These are phyloP conservation scores for Myxozyma nipponensis DNA, from an alignment of 805 yeast species.

Conservation along the genomic window DNA sequence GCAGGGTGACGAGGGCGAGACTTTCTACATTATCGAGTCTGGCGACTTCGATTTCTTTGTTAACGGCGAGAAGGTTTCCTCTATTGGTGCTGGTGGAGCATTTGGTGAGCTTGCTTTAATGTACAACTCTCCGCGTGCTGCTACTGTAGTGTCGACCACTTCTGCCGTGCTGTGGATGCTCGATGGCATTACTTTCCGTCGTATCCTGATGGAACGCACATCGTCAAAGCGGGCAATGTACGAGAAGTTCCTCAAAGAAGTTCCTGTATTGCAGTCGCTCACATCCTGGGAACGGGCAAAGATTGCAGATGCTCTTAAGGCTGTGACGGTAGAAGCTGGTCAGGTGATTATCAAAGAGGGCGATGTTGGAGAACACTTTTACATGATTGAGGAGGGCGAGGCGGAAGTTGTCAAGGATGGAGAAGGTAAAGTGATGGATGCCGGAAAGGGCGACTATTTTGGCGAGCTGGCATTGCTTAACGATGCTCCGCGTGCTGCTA, in stretches of 20 bases:
- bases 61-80: slow-evolving; percentile 63
- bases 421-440: slow-evolving; percentile 56
- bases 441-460: slow-evolving; percentile 84
- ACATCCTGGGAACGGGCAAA: slow-evolving; percentile 80
- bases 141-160: slow-evolving; percentile 73
- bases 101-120: slow-evolving; percentile 96
- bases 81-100: slow-evolving; percentile 80
- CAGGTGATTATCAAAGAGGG: slow-evolving; percentile 80
- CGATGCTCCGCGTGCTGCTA: slow-evolving; percentile 91
- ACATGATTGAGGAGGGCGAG: slow-evolving; percentile 72
- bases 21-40: slow-evolving; percentile 75
- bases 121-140: slow-evolving; percentile 98
- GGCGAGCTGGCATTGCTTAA: slow-evolving; percentile 93
- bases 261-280: slow-evolving; percentile 71
- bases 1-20: slow-evolving; percentile 96
- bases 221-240: slow-evolving; percentile 86
- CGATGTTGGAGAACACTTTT: slow-evolving; percentile 73
- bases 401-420: slow-evolving; percentile 68
- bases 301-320: slow-evolving; percentile 88
- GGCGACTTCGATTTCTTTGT: slow-evolving; percentile 82
- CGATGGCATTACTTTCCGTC: slow-evolving; percentile 88
- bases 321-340: slow-evolving; percentile 68
- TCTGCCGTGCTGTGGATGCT: slow-evolving; percentile 77
- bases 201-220: slow-evolving; percentile 85
- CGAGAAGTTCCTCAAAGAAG: slow-evolving; percentile 81